A percentile compares a stretch with the other conserved stretches of the same genome.
phyloP scores from a whole-genome alignment of 1,284 basidiomycete species.

The Puccinia triticina region DNA sequence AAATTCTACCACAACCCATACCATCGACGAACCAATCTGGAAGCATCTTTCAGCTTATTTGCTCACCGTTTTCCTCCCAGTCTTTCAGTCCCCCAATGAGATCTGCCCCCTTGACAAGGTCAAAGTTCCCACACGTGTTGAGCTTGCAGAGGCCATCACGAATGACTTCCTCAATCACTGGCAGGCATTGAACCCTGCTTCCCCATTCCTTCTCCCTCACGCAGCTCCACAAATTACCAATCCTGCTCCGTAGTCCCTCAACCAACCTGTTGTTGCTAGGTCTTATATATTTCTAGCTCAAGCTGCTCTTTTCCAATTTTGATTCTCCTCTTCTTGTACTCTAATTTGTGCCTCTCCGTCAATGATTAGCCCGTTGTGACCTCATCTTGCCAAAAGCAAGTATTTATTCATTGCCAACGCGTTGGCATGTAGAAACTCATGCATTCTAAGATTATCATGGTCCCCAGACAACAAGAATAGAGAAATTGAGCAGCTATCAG shows the following conservation, averaged over 20 bases:
- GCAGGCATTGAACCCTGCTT: background rate
- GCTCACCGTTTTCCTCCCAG: background rate
- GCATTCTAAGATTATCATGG: no score
- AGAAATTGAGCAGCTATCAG: no score
- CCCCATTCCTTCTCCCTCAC: background rate
- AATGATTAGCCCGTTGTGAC: no score
- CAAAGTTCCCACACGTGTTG: background rate
- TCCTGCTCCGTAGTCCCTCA: background rate
- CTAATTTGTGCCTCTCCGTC: no score
- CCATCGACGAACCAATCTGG: background rate
- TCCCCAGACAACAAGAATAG: no score
- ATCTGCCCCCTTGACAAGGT: background rate
- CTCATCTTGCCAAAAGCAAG: no score
- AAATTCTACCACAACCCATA: background rate
- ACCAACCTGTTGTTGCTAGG: no score
- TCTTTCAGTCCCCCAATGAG: background rate
- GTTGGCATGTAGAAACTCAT: no score
- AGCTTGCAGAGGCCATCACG: constrained; percentile 8
- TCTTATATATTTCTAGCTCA: no score
- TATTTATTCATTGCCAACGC: no score
- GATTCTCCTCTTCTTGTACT: no score
- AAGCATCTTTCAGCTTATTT: background rate
- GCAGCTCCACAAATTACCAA: background rate
- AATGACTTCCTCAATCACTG: constrained; percentile 20
- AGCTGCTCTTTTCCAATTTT: no score